Evolutionary conservation across 2,329 filamentous ascomycete genomes (phyloP).

Genomic region (Cordyceps fumosorosea): DNA sequence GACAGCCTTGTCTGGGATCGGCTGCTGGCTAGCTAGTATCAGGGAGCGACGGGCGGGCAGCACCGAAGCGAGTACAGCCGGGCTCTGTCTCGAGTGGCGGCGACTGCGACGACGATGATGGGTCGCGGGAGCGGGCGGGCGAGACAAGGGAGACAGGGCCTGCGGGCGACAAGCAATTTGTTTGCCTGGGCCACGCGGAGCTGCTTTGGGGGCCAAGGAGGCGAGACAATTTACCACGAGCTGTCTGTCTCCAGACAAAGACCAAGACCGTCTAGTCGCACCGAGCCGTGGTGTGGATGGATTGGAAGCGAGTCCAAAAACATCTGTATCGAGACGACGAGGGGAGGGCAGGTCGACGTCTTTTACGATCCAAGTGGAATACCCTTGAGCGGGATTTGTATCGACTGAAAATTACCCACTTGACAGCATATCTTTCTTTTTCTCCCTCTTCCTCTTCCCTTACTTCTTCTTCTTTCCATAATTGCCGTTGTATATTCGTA

Average conservation of each 20-base stretch:
- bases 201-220: slow-evolving; percentile 1
- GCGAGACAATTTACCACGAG: slow-evolving; percentile 6
- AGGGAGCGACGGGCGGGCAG: background rate
- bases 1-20: background rate
- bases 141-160: slow-evolving; percentile 10
- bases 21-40: background rate
- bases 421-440: background rate
- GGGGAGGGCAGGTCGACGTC: background rate
- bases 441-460: background rate
- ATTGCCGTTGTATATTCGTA: background rate
- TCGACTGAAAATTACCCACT: background rate
- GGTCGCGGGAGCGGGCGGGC: background rate
- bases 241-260: background rate
- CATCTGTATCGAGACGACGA: slow-evolving; percentile 3
- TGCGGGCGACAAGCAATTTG: background rate
- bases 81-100: background rate
- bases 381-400: background rate
- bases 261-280: background rate
- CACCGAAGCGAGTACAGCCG: background rate
- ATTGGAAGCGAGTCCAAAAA: slow-evolving; percentile 6
- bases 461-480: background rate
- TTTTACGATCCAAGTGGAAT: slow-evolving; percentile 7
- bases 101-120: background rate
- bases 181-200: slow-evolving; percentile 8
- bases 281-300: background rate